phyloP scores from a whole-genome alignment of 257 asterid genomes.

The Primulina huaijiensis region DNA sequence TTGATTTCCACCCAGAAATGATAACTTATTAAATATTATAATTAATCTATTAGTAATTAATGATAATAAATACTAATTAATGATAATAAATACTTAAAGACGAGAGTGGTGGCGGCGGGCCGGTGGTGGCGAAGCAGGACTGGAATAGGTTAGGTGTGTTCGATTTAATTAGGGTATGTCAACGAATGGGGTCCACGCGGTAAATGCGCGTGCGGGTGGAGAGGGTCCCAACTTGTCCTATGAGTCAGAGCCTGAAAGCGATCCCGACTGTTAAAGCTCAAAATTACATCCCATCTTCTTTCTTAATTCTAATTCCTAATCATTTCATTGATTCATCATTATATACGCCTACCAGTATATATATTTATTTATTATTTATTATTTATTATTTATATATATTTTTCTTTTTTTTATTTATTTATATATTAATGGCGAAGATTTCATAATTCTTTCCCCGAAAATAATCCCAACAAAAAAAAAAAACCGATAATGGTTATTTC shows the following conservation, averaged over 20 bases:
- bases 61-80: no score
- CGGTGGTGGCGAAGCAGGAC: constrained; percentile 20
- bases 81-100: not conserved
- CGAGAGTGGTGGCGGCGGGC: not conserved
- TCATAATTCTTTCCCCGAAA: no score
- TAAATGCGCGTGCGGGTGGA: constrained; percentile 41
- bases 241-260: constrained; percentile 68
- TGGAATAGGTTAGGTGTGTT: not conserved
- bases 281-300: constrained; percentile 24
- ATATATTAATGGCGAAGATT: no score
- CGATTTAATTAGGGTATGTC: constrained; percentile 22
- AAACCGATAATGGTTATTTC: no score
- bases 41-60: not conserved
- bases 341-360: no score
- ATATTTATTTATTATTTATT: no score
- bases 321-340: constrained; percentile 18
- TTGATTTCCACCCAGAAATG: constrained; percentile 26
- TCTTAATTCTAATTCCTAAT: constrained; percentile 3
- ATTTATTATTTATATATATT: no score
- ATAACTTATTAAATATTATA: constrained; percentile 10
- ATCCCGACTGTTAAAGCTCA: constrained; percentile 14
- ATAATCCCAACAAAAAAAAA: no score
- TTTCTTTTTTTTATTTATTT: no score
- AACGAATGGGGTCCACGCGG: constrained; percentile 41
- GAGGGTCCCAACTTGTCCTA: constrained; percentile 29